Evolutionary conservation across 768 basidiomycete genomes (phyloP), one percentile per base, ranked within the genome.

Genomic region (Lactarius tabidus): DNA sequence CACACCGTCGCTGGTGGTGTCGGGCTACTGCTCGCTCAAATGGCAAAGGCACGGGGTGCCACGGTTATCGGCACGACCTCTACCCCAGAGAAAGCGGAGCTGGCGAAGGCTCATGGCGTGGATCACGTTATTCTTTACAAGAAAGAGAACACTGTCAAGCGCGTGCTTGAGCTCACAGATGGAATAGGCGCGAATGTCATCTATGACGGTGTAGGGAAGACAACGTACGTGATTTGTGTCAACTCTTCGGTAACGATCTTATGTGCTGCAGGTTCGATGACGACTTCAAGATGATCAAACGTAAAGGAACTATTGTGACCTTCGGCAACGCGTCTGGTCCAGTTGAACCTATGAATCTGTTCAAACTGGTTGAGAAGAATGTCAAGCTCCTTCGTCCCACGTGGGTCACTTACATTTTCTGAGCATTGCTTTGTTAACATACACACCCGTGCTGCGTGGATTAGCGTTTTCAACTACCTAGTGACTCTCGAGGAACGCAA

Each of bases 131-230:
- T 98, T 66, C 74, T 95, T 41, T 94, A 93, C 75, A 84, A 83
- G 14, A 79, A 82, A 54, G 90, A 92, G 71, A 82, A 92, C 65
- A 88, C 88, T 0, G 88, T 91, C 12, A 72, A 88, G 68, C 82
- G 86, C 54, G 90, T 91, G 20, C 74, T 88, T 61, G 86, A 90
- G 70, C 75, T 93, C 60, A 93, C 93, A 0, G 84, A 85, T 51
- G 91, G 90, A 8, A 81, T 86, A 69, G 92, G 93, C 17, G 91
- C 93, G 5, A 84, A 96, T 67, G 95, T 85, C 18, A 84, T 93
- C 28, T 96, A 89, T 71, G 96, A 99, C 71, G 96, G 96, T 33
- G 93, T 99, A n/a, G 96, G 96, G 1, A 95, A 91, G 79, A 91
- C 93, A 74, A 98, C 95, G 84, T 95, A 76, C 64, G 33, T 63